Conservation (phyloP, 306 rosid genomes). For the Ammopiptanthus mongolicus region DNA sequence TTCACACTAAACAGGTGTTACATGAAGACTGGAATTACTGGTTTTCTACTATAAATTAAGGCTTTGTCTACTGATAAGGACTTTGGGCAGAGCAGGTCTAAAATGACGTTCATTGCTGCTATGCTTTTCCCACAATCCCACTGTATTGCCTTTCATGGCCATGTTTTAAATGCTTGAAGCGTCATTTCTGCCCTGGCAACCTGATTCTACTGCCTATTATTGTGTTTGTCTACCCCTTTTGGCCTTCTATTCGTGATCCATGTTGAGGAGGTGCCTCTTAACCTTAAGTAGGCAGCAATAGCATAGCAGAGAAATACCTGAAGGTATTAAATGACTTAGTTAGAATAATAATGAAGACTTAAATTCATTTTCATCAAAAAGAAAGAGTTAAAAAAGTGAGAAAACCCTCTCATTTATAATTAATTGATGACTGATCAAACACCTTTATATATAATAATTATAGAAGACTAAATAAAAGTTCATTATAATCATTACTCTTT, state of each 20-base stretch:
- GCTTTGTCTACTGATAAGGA: not conserved
- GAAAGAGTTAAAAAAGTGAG: not conserved
- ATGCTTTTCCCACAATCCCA: not conserved
- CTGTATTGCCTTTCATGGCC: not conserved
- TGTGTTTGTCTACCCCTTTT: not conserved
- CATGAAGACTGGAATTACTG: not conserved
- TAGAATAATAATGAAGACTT: not conserved
- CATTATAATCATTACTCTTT: not conserved
- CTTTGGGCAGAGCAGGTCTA: not conserved
- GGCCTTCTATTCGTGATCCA: not conserved
- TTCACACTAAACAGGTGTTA: too few species aligned
- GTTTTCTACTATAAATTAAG: not conserved
- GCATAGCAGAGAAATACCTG: not conserved
- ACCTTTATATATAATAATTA: too few species aligned
- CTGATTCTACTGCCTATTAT: not conserved
- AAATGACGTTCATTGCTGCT: not conserved
- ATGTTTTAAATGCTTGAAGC: constrained; percentile 5
- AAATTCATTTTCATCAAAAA: not conserved
- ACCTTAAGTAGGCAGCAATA: not conserved
- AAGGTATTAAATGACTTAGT: not conserved
- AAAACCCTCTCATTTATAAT: not conserved
- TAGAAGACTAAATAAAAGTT: too few species aligned
- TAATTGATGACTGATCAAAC: not conserved
- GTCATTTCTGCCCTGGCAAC: not conserved
- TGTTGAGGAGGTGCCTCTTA: not conserved